These are phyloP conservation scores for Tylopilus plumbeoviolaceoides DNA, from an alignment of 768 basidiomycete species.

Conservation along the genomic window DNA sequence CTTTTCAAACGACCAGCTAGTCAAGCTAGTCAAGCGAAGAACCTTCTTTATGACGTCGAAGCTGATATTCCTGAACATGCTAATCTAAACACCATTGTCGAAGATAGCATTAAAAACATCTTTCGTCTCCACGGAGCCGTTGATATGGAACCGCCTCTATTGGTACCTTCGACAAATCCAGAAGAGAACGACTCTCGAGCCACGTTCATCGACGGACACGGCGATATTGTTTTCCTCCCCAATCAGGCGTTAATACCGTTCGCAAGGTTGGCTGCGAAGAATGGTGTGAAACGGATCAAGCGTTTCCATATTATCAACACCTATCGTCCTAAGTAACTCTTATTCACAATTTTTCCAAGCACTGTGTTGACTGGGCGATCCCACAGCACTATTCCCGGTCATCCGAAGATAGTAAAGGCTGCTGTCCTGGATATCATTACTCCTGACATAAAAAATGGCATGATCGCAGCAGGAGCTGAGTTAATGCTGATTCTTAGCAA, in stretches of 20 bases:
- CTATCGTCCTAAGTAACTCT: conserved; percentile 59
- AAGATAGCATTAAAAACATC: conserved; percentile 69
- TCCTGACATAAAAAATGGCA: conserved; percentile 59
- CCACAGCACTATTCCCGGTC: conserved; percentile 59
- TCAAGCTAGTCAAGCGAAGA: conserved; percentile 56
- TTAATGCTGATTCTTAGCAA: conserved; percentile 64
- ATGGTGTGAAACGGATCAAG: conserved; percentile 67
- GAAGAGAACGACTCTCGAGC: conserved; percentile 66
- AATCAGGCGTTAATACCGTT: conserved; percentile 72
- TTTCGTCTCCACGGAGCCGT: conserved; percentile 91
- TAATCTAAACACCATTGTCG: conserved; percentile 67
- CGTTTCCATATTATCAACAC: conserved; percentile 76
- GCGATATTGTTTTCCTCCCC: conserved; percentile 70
- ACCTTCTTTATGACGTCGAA: conserved; percentile 72
- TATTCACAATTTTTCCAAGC: not conserved
- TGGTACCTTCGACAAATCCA: conserved; percentile 65
- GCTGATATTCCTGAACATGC: conserved; percentile 66
- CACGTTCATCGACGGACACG: conserved; percentile 74
- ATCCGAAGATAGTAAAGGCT: conserved; percentile 68
- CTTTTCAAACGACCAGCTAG: conserved; percentile 73
- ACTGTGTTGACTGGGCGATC: conserved; percentile 1
- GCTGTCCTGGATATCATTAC: conserved; percentile 85
- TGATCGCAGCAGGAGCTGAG: conserved; percentile 70
- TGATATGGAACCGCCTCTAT: conserved; percentile 79
- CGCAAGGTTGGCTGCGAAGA: conserved; percentile 76